Base-by-base conservation (phyloP, 257 asterid species). In the Asclepias syriaca region DNA sequence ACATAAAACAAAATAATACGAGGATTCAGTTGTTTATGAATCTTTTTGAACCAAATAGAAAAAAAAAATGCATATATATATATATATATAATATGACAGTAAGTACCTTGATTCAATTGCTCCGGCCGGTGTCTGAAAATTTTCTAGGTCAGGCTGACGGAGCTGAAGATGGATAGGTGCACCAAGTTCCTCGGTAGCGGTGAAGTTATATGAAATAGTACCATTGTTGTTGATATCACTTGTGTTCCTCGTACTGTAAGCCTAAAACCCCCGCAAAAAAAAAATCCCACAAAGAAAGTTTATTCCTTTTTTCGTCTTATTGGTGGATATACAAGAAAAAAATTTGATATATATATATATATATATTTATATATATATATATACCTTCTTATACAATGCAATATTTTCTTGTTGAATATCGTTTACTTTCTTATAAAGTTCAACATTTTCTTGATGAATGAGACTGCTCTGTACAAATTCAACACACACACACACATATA, bases 391-490 rank as follows among this genome's bases (percentile, higher is more conserved):
- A 71, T 80, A 76, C 81, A 83, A 75, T 70, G 76, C 86, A 72
- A 39, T 73, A 73, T 83, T 84, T 70, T 83, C 87, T 86, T 84
- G 87, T 77, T 81, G 86, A 45, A 84, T 74, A 55, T 73, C 74
- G 78, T 80, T 92, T 76, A 90, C 97, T 87, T 87, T 92, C 95
- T 87, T 81, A 74, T 87, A 84, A 66, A 92, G 98, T 79, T 90
- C 95, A 8, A 87, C n/a, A 66, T 90, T 92, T 72, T 92, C 89
- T 77, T 88, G 84, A 75, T 92, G 98, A 72, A 92, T 84, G 34
- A 79, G 48, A 72, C 65, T 78, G 68, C 91, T 96, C 98, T 92
- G 90, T 13, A 24, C 5, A 49, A 7, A 50, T 45, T 57, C 59
- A 72, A 27, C 4, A 59, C 0, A 21, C 49, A 7, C 12, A 24